A percentile compares a stretch with the other conserved stretches of the same genome.
These are phyloP conservation scores for Saccharomycopsis hybrid DNA, from an alignment of 1,139 yeast genomes.

Conservation along the genomic window DNA sequence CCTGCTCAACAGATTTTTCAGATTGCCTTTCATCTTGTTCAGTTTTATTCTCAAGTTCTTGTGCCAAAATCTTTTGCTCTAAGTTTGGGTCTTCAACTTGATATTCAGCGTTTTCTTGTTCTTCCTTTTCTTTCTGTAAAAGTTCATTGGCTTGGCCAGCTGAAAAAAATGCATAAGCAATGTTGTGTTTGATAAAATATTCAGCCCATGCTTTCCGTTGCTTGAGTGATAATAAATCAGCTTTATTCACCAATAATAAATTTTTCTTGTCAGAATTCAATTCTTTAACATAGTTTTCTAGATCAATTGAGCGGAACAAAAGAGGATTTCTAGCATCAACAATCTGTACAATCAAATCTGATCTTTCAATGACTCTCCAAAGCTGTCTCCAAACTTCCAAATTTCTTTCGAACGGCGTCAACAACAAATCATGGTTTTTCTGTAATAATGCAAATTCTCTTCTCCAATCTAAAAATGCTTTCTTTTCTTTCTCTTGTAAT, in stretches of 20 bases:
- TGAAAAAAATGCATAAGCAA: constrained; percentile 86
- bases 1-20: constrained; percentile 32
- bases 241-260: constrained; percentile 83
- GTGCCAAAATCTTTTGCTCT: constrained; percentile 19
- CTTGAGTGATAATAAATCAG: constrained; percentile 71
- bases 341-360: constrained; percentile 91
- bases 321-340: constrained; percentile 97
- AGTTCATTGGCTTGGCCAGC: constrained; percentile 78
- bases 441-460: constrained; percentile 79
- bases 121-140: constrained; percentile 44
- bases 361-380: constrained; percentile 97
- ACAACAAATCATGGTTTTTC: constrained; percentile 63
- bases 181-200: constrained; percentile 61
- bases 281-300: constrained; percentile 77
- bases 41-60: constrained; percentile 1
- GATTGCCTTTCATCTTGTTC: constrained; percentile 25
- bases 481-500: constrained; percentile 82
- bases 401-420: constrained; percentile 97
- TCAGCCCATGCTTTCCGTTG: constrained; percentile 87
- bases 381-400: constrained; percentile 97
- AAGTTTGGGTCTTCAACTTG: constrained; percentile 23
- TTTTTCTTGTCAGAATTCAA: constrained; percentile 66
- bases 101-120: constrained; percentile 26
- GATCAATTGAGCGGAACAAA: constrained; percentile 81
- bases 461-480: constrained; percentile 92